A percentile compares a stretch with the other conserved stretches of the same genome.
Conservation (phyloP, 2,329 filamentous ascomycete genomes). For the Aplosporella prunicola region DNA sequence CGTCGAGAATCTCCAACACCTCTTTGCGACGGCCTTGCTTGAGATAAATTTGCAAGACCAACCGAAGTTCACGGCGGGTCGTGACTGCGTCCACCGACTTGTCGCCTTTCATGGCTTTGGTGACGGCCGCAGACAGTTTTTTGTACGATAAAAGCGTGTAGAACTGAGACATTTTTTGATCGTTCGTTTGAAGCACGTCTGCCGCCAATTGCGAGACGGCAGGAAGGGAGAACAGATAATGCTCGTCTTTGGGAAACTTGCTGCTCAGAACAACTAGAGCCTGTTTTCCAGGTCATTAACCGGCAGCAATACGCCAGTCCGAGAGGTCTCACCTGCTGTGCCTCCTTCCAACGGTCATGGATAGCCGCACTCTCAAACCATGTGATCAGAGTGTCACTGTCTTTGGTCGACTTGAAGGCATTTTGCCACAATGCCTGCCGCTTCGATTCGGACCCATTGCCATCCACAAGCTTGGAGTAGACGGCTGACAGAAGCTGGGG, state of each 20-base stretch:
- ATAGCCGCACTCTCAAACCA: conserved; percentile 10
- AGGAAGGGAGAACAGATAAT: conserved; percentile 9
- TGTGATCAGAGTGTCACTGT: conserved; percentile 5
- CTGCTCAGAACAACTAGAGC: conserved; percentile 9
- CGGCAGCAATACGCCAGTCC: background rate
- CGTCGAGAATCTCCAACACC: conserved; percentile 5
- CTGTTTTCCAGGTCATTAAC: background rate
- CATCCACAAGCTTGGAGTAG: conserved; percentile 5
- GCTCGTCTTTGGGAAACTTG: conserved; percentile 10
- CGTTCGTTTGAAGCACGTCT: conserved; percentile 5
- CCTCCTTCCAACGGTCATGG: conserved; percentile 7
- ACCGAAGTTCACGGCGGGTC: conserved; percentile 9
- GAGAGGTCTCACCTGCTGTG: conserved; percentile 6
- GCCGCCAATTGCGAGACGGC: conserved; percentile 8
- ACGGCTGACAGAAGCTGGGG: conserved; percentile 4
- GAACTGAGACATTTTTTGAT: conserved; percentile 5
- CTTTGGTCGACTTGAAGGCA: conserved; percentile 9
- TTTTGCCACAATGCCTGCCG: conserved; percentile 9
- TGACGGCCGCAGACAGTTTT: conserved; percentile 1
- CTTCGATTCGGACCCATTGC: background rate
- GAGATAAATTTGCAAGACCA: conserved; percentile 8
- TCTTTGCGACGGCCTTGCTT: conserved; percentile 9
- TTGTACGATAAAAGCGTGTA: conserved; percentile 8
- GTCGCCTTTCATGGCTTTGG: conserved; percentile 9
- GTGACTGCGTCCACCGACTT: conserved; percentile 8